Conservation (phyloP, 768 basidiomycete genomes). For the Nevesoporus exiguus region DNA sequence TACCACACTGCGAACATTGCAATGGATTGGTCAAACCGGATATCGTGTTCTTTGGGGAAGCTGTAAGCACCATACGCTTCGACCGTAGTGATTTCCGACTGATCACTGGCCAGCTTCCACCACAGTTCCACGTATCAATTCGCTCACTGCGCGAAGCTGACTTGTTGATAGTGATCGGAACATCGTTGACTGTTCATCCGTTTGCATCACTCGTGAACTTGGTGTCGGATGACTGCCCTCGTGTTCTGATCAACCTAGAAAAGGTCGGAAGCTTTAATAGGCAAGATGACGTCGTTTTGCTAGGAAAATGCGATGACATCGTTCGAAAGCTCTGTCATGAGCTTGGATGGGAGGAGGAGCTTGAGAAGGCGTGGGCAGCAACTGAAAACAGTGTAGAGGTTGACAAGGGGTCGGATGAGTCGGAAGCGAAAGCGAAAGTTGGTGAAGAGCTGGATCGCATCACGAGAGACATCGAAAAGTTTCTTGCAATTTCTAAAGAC, state of each 20-base stretch:
- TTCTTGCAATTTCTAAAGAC: slow-evolving; percentile 17
- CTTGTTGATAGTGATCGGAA: slow-evolving; percentile 87
- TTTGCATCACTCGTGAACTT: slow-evolving; percentile 75
- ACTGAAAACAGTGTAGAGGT: slow-evolving; percentile 37
- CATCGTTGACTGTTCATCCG: slow-evolving; percentile 82
- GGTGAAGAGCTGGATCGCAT: slow-evolving; percentile 28
- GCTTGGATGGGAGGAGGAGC: slow-evolving; percentile 73
- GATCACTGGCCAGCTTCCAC: slow-evolving; percentile 56
- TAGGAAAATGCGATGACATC: slow-evolving; percentile 71
- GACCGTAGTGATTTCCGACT: neutral
- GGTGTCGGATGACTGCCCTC: slow-evolving; percentile 58
- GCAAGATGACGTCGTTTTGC: slow-evolving; percentile 56
- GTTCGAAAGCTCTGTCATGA: slow-evolving; percentile 58
- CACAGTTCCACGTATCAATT: slow-evolving; percentile 57
- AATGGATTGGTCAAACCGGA: slow-evolving; percentile 86
- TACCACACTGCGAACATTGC: slow-evolving; percentile 64
- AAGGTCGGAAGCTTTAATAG: slow-evolving; percentile 65
- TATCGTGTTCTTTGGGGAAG: slow-evolving; percentile 91
- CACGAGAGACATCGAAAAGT: slow-evolving; percentile 22
- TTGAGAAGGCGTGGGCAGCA: slow-evolving; percentile 51
- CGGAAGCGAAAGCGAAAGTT: slow-evolving; percentile 6
- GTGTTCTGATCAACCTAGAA: slow-evolving; percentile 89
- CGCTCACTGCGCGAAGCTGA: slow-evolving; percentile 63
- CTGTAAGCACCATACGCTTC: slow-evolving; percentile 39
- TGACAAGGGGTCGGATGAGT: slow-evolving; percentile 1